phyloP scores from a whole-genome alignment of 2,329 filamentous ascomycete species.

The Incumbomyces delicatus region DNA sequence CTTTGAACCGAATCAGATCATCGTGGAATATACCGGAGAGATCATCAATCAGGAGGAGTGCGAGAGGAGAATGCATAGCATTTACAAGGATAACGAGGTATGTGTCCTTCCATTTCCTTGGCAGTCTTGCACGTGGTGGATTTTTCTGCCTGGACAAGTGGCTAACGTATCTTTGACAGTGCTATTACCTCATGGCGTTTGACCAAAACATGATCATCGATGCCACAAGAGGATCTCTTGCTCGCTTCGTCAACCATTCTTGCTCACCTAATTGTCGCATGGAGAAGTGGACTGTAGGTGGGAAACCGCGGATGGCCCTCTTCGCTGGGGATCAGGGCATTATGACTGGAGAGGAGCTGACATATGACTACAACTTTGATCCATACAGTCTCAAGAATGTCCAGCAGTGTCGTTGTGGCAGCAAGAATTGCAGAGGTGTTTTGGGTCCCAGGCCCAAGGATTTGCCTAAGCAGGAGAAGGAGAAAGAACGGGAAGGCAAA shows the following conservation, averaged over 20 bases:
- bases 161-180: constrained; percentile 43
- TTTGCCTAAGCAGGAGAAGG: constrained; percentile 20
- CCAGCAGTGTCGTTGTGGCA: constrained; percentile 54
- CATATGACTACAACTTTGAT: constrained; percentile 79
- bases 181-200: constrained; percentile 97
- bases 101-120: constrained; percentile 23
- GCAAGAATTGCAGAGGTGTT: constrained; percentile 51
- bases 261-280: constrained; percentile 94
- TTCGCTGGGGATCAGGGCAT: constrained; percentile 87
- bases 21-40: constrained; percentile 96
- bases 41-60: constrained; percentile 94
- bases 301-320: constrained; percentile 89
- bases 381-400: constrained; percentile 53
- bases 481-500: constrained; percentile 12
- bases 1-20: constrained; percentile 84
- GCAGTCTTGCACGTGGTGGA: not conserved
- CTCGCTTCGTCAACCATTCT: constrained; percentile 95
- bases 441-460: constrained; percentile 57
- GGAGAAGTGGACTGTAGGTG: constrained; percentile 94
- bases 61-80: constrained; percentile 82
- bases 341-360: constrained; percentile 89
- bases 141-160: too few relatives aligned
- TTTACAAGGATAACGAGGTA: constrained; percentile 90
- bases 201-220: constrained; percentile 98
- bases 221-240: constrained; percentile 78